These are phyloP conservation scores for Melastoma malabathricum DNA, from an alignment of 345 rosid genomes.

Conservation along the genomic window DNA sequence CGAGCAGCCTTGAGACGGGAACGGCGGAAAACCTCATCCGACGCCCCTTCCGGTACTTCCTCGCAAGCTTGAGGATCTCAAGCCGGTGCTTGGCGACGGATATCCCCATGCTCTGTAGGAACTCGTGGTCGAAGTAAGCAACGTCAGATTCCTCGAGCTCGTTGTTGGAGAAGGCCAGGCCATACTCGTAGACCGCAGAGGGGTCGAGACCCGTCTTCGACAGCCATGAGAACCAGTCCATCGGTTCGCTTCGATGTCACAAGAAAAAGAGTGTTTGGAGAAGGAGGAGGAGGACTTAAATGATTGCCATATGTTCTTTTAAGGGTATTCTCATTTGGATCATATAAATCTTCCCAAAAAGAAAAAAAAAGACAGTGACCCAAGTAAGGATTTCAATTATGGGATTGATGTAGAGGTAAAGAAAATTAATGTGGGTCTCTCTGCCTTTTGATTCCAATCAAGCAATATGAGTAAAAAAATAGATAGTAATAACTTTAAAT, in stretches of 20 bases:
- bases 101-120: conserved; percentile 95
- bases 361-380: too few relatives aligned
- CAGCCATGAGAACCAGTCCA: conserved; percentile 98
- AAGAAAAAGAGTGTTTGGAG: not conserved
- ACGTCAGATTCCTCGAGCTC: conserved; percentile 80
- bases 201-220: conserved; percentile 69
- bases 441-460: too few relatives aligned
- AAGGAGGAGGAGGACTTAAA: too few relatives aligned
- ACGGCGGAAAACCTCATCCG: conserved; percentile 4
- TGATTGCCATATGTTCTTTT: too few relatives aligned
- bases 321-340: too few relatives aligned
- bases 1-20: conserved; percentile 32
- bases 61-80: conserved; percentile 78
- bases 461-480: too few relatives aligned
- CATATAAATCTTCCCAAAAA: too few relatives aligned
- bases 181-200: conserved; percentile 66
- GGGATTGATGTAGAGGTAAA: too few relatives aligned
- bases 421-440: too few relatives aligned
- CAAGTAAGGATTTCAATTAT: too few relatives aligned
- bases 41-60: conserved; percentile 17
- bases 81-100: conserved; percentile 89
- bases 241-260: conserved; percentile 4
- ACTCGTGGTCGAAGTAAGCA: conserved; percentile 74
- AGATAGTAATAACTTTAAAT: too few relatives aligned
- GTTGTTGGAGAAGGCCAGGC: conserved; percentile 55